Conservation (phyloP, 164 flowering plant species). For the Nymphaea thermarum region DNA sequence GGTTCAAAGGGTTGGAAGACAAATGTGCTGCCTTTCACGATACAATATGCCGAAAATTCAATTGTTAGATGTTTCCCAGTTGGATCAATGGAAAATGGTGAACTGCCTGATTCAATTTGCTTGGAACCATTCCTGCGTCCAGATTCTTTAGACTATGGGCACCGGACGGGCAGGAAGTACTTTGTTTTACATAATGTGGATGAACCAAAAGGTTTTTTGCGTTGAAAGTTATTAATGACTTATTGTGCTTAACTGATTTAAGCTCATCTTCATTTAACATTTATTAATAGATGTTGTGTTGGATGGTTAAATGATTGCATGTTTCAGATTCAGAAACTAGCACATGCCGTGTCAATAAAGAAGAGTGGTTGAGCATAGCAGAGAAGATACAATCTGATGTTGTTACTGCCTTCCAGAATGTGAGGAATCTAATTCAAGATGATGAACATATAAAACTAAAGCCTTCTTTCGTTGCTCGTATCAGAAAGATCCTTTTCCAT, state of each 20-base stretch:
- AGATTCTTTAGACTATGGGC: conserved; percentile 3
- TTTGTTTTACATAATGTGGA: conserved; percentile 12
- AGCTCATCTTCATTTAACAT: no score
- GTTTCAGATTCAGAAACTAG: no score
- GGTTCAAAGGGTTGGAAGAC: conserved; percentile 5
- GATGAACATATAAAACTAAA: conserved; percentile 12
- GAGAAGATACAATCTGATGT: conserved; percentile 23
- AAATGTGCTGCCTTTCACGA: conserved; percentile 9
- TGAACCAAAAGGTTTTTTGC: conserved; percentile 15
- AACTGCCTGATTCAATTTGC: conserved; percentile 15
- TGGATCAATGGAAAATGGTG: conserved; percentile 18
- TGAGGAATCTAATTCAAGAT: conserved; percentile 14
- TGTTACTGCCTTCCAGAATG: conserved; percentile 14
- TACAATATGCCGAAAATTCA: conserved; percentile 16
- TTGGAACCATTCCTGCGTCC: conserved; percentile 20
- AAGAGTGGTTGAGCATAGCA: conserved; percentile 14
- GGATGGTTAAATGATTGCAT: no score
- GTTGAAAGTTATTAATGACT: background rate
- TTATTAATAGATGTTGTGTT: no score
- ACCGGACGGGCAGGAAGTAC: conserved; percentile 20
- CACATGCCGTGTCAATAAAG: no score
- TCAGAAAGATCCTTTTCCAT: conserved; percentile 31
- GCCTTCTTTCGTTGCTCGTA: conserved; percentile 27
- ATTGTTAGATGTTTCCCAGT: conserved; percentile 22
- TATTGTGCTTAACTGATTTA: background rate